phyloP scores from a whole-genome alignment of 305 asterid genomes.

The Fraxinus xanthoxyloides region DNA sequence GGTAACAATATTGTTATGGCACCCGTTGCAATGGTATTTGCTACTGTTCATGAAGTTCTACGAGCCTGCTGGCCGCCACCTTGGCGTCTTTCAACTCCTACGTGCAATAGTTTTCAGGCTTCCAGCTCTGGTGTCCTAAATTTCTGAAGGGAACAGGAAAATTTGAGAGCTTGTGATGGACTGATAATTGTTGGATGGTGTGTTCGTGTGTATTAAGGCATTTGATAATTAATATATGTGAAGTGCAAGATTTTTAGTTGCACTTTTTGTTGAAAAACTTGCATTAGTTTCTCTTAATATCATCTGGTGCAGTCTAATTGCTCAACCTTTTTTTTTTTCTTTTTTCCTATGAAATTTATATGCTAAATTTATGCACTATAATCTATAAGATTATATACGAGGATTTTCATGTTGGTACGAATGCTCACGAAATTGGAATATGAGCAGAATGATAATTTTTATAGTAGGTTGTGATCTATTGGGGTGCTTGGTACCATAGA shows the following conservation, averaged over 20 bases:
- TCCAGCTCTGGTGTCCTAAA: slow-evolving; percentile 5
- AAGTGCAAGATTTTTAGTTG: slow-evolving; percentile 49
- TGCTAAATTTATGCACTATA: not conserved
- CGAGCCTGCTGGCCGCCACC: not conserved
- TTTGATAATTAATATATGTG: slow-evolving; percentile 8
- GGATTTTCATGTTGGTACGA: not conserved
- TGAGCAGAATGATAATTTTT: not conserved
- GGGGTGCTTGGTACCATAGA: not conserved
- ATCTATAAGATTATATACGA: not conserved
- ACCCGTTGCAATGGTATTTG: not conserved
- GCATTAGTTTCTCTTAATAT: not conserved
- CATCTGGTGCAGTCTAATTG: not conserved
- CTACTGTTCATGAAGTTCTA: not conserved
- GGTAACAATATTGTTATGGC: slow-evolving; percentile 9
- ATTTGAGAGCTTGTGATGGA: slow-evolving; percentile 10
- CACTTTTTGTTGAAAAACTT: slow-evolving; percentile 23
- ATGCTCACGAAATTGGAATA: not conserved
- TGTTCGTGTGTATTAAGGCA: not conserved
- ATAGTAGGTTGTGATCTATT: not conserved
- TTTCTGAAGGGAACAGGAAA: not conserved
- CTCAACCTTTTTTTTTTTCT: not conserved
- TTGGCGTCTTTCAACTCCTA: not conserved
- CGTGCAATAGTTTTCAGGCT: not conserved
- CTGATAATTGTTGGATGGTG: slow-evolving; percentile 26
- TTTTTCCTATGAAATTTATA: too few species aligned